Conservation (phyloP, 1,284 basidiomycete species). For the Ganoderma sp. region DNA sequence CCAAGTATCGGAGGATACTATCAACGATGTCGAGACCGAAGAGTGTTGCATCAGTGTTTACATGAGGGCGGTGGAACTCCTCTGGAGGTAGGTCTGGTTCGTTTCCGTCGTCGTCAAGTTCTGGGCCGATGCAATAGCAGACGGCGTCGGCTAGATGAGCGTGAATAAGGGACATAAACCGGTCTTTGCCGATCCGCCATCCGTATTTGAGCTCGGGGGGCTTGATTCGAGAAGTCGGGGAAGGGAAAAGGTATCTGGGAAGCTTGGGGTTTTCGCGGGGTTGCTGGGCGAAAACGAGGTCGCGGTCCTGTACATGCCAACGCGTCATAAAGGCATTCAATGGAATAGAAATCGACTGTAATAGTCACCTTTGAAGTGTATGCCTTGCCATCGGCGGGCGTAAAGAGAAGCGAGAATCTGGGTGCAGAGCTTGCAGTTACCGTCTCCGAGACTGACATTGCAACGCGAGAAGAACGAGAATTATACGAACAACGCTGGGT, state of each 20-base stretch:
- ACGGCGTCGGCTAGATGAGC: background rate
- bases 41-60: background rate
- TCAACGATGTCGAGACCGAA: background rate
- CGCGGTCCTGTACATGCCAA: background rate
- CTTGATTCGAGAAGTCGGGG: background rate
- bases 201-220: constrained; percentile 4
- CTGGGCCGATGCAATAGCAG: background rate
- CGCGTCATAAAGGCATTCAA: background rate
- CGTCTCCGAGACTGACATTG: no score
- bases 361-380: background rate
- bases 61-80: background rate
- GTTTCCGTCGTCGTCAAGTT: background rate
- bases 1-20: background rate
- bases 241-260: background rate
- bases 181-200: background rate
- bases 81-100: background rate
- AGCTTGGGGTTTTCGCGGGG: background rate
- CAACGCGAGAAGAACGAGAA: no score
- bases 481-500: no score
- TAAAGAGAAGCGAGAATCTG: no score
- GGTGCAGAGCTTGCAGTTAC: no score
- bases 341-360: background rate
- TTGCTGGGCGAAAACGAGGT: background rate
- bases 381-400: background rate
- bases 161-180: background rate